Conservation (phyloP, 441 rosid species). For the Lepidium campestre region DNA sequence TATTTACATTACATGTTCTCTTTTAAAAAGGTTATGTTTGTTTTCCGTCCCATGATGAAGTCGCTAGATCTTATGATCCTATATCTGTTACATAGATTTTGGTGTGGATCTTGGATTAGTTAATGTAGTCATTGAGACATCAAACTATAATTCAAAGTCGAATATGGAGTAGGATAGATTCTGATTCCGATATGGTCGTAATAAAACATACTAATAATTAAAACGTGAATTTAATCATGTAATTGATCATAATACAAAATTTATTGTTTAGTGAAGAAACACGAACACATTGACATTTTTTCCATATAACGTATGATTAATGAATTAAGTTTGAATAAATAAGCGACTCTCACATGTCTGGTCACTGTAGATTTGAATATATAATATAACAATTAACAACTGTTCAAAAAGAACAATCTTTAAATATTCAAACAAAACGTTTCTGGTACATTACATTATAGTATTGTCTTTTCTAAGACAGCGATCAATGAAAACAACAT, state of each 20-base stretch:
- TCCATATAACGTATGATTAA: too few relatives aligned
- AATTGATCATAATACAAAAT: neutral
- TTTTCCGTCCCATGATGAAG: neutral
- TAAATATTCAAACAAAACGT: conserved; percentile 7
- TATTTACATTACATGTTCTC: neutral
- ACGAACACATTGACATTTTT: neutral
- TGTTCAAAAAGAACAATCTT: neutral
- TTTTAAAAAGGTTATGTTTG: neutral
- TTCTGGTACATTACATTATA: conserved; percentile 6
- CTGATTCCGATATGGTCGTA: conserved; percentile 5
- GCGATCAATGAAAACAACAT: conserved; percentile 9
- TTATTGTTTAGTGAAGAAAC: neutral
- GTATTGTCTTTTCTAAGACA: conserved; percentile 17
- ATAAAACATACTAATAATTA: neutral
- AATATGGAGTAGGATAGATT: neutral
- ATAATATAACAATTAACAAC: too few relatives aligned
- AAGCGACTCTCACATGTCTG: conserved; percentile 1
- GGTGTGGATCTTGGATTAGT: neutral
- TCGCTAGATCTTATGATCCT: neutral
- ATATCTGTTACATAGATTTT: neutral
- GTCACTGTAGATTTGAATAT: neutral
- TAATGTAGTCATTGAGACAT: conserved; percentile 1
- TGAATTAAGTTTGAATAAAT: neutral
- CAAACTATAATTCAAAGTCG: neutral
- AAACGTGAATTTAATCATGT: neutral